phyloP scores from a whole-genome alignment of 495 filamentous ascomycete genomes.

The Opeltia flavorubescens region DNA sequence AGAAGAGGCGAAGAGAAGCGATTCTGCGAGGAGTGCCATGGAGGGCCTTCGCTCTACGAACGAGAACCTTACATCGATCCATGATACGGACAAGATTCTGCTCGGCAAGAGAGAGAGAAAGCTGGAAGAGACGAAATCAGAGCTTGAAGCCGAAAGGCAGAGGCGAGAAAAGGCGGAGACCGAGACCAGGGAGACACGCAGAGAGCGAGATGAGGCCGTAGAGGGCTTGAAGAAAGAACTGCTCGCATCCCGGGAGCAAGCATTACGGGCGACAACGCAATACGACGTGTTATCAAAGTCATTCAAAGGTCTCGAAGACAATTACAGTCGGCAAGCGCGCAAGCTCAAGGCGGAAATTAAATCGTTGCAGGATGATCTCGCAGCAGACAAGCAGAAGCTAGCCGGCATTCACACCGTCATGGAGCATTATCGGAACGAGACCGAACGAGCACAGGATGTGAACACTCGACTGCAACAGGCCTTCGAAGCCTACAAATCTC shows the following conservation, averaged over 20 bases:
- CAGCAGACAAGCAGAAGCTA: conserved; percentile 37
- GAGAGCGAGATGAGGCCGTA: conserved; percentile 41
- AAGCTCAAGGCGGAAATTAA: conserved; percentile 39
- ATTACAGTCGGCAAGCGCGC: conserved; percentile 35
- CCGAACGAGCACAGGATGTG: conserved; percentile 39
- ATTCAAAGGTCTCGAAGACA: conserved; percentile 51
- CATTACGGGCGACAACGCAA: conserved; percentile 37
- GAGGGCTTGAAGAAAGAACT: conserved; percentile 43
- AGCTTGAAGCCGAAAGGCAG: conserved; percentile 51
- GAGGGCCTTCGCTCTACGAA: conserved; percentile 63
- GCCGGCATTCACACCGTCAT: conserved; percentile 48
- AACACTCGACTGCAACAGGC: conserved; percentile 43
- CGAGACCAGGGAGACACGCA: conserved; percentile 45
- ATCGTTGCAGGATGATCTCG: conserved; percentile 26
- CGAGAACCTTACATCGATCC: conserved; percentile 42
- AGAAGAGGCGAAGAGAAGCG: conserved; percentile 36
- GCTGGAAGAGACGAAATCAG: conserved; percentile 54
- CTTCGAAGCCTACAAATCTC: conserved; percentile 48
- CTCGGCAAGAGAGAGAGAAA: conserved; percentile 68
- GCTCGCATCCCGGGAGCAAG: conserved; percentile 45
- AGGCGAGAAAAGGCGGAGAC: conserved; percentile 49
- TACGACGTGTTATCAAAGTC: conserved; percentile 59
- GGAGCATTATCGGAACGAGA: conserved; percentile 55
- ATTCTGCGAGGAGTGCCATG: conserved; percentile 58
- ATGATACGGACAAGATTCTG: conserved; percentile 60